These are phyloP conservation scores for Erysimum cheiri DNA, from an alignment of 441 rosid genomes.

Conservation along the genomic window DNA sequence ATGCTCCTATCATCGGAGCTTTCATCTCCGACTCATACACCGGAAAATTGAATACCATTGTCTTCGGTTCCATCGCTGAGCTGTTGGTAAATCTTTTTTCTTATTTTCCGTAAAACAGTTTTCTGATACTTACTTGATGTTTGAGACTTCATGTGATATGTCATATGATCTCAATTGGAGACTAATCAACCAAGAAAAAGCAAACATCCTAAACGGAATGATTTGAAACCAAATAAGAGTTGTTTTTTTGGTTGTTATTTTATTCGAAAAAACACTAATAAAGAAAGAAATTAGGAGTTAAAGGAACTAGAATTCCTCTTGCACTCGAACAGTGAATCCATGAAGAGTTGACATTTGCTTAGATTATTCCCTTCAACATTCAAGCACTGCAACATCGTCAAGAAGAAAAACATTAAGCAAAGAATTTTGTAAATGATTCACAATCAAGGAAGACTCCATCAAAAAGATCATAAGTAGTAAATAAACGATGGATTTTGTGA, in stretches of 20 bases:
- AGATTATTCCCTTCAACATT: slow-evolving; percentile 27
- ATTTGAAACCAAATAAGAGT: background rate
- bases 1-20: slow-evolving; percentile 69
- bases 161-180: background rate
- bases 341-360: slow-evolving; percentile 30
- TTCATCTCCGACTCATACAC: slow-evolving; percentile 62
- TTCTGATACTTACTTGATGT: background rate
- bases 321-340: slow-evolving; percentile 35
- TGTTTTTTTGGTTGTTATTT: background rate
- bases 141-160: background rate
- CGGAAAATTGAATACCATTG: slow-evolving; percentile 69
- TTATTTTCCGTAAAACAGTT: background rate
- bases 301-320: slow-evolving; percentile 23
- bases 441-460: background rate
- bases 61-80: slow-evolving; percentile 59
- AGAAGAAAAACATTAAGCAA: background rate
- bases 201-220: background rate
- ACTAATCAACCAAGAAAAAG: slow-evolving; percentile 1
- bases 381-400: slow-evolving; percentile 27
- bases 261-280: slow-evolving; percentile 6
- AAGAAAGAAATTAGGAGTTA: slow-evolving; percentile 17
- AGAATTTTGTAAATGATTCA: slow-evolving; percentile 6
- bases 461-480: background rate
- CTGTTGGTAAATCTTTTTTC: slow-evolving; percentile 50
- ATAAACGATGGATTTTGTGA: background rate